Conservation (phyloP, 257 asterid genomes). For the Solanum sejunctum region DNA sequence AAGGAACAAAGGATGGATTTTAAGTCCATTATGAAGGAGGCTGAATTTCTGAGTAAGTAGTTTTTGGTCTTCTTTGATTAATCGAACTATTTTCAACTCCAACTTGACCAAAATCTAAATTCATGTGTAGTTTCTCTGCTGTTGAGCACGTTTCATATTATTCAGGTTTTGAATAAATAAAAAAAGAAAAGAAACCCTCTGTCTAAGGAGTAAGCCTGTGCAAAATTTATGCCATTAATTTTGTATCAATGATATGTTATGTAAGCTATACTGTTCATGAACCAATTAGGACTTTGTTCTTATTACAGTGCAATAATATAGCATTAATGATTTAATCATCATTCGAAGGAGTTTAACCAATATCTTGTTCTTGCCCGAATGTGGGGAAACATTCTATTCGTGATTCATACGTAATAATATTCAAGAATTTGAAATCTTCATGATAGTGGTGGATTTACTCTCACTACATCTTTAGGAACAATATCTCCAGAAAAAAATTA, state of each 20-base stretch:
- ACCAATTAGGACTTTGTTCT: background rate
- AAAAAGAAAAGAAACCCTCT: background rate
- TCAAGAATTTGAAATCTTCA: background rate
- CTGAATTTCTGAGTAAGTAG: slow-evolving; percentile 38
- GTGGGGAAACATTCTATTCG: background rate
- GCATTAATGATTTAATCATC: background rate
- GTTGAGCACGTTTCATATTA: background rate
- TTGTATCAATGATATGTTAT: background rate
- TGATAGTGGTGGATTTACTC: background rate
- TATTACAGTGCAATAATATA: background rate
- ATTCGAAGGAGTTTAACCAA: background rate
- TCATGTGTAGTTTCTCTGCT: background rate
- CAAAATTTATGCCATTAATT: background rate
- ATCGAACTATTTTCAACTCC: background rate
- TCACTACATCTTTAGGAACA: background rate
- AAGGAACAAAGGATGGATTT: slow-evolving; percentile 31
- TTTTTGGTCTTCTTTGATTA: background rate
- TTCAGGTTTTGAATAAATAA: background rate
- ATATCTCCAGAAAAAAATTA: background rate
- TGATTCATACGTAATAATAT: background rate
- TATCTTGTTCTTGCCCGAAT: background rate
- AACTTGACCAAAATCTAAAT: background rate
- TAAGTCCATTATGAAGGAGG: slow-evolving; percentile 49
- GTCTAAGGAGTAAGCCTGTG: background rate
- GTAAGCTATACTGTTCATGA: background rate